Evolutionary conservation across 169 alveolate genomes (phyloP), one percentile per base, ranked within the genome.

Genomic region (Plasmodium berghei): DNA sequence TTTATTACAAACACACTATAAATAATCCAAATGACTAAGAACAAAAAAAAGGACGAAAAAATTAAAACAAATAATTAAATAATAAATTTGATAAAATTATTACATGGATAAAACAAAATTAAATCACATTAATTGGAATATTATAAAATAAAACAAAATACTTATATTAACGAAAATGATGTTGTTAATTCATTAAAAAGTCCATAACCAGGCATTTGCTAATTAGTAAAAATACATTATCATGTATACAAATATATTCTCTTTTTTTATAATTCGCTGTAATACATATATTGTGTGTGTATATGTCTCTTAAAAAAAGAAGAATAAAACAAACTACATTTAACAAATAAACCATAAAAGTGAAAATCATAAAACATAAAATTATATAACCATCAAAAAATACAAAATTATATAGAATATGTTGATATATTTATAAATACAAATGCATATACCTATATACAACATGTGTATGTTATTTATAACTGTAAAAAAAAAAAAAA

Each of bases 51-150:
- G 24, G 26, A 59, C 45, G 56, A 75, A 54, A 75, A 75, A 72
- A 54, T 52, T 52, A 52, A 71, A 75, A 62, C 73, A 75, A 75
- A 75, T 75, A 75, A 75, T 75, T 63, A 34, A 69, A 56, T 64
- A 55, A 75, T 24, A 75, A 26, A 75, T 22, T 75, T 66, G 56
- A 75, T 75, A 75, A 75, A 75, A 75, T 75, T 75, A 55, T 55
- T 52, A 22, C 64, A 48, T 48, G 40, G 26, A 55, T 28, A 46
- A 58, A 56, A 73, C 87, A 20, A 18, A 71, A 70, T 61, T 28
- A 16, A 52, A 6, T 52, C 59, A 52, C 18, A 52, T 52, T 52
- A 14, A 14, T 52, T 48, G 9, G 52, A 63, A 16, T 46, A 45
- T 61, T 48, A 55, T 62, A 69, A 55, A 75, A 64, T 62, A 69